Base-by-base conservation (phyloP, 345 rosid genomes). In the Gossypium anomalum region DNA sequence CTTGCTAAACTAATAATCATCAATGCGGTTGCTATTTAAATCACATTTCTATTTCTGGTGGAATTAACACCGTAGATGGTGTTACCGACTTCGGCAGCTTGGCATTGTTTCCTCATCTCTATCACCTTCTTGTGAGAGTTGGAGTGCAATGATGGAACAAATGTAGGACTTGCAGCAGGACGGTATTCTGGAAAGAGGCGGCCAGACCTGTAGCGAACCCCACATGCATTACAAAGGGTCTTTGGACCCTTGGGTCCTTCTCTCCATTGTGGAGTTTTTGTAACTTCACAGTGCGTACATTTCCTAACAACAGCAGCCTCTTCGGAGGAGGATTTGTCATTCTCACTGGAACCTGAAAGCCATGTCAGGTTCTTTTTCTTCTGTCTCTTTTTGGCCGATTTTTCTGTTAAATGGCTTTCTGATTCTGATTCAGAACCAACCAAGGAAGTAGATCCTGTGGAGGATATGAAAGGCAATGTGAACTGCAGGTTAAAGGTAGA, bases 191-290 rank as follows among this genome's bases (percentile, higher is more conserved):
- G 97, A 77, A 86, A 77, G 68, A 91, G 95, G 75, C 97, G 92
- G 60, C 97, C 98, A 3, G 95, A 90, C 78, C 97, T 86, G 79
- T 83, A 91, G 15, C 98, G 89, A 56, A 93, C 97, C 25, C 98
- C 98, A 48, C 98, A 93, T 41, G 97, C 98, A 71, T 91, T 93
- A 85, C 98, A 93, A 7, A 93, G 93, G 19, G 97, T 93, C 85
- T 88, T 93, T n/a, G 92, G 95, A 3, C 98, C 98, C 80, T 55
- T 71, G 2, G 98, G 98, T 19, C 98, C 98, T 83, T 90, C 97
- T 77, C 98, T 90, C 98, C 98, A 93, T 76, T 93, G 97, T 4
- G 97, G 97, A 72, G 97, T 93, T 78, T 82, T 86, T 2, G 92
- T 88, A 70, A 88, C 87, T 84, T 85, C 85, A 71, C 98, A 91